These are phyloP conservation scores for Lichtheimia ramosa DNA, from an alignment of 371 early-diverging fungal species.

Conservation along the genomic window DNA sequence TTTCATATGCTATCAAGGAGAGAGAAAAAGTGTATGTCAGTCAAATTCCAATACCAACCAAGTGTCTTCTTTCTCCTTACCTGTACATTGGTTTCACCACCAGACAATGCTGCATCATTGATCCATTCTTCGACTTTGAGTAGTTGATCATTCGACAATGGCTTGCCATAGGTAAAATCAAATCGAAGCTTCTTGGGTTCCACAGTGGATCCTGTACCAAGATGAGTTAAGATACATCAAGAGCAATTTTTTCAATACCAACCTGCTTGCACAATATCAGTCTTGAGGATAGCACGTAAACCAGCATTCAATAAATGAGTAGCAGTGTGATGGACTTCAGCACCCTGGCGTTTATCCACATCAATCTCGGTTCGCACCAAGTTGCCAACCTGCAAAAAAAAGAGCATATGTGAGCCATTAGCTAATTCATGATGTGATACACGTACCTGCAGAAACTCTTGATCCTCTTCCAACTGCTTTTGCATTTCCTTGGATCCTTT, in stretches of 20 bases:
- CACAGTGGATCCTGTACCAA: slow-evolving; percentile 57
- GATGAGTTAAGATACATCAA: not conserved
- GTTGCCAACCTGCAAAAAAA: slow-evolving; percentile 24
- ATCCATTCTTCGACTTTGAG: slow-evolving; percentile 59
- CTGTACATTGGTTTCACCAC: slow-evolving; percentile 44
- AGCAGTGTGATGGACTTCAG: slow-evolving; percentile 77
- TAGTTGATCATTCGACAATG: slow-evolving; percentile 55
- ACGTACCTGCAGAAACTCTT: slow-evolving; percentile 39
- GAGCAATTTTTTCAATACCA: not conserved
- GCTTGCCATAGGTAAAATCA: slow-evolving; percentile 70
- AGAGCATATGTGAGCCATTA: too few species aligned
- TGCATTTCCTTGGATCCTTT: slow-evolving; percentile 9
- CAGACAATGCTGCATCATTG: slow-evolving; percentile 51
- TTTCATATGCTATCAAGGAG: slow-evolving; percentile 43
- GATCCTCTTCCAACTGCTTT: slow-evolving; percentile 30
- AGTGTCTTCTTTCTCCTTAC: slow-evolving; percentile 11
- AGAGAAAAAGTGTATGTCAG: not conserved
- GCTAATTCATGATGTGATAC: too few species aligned
- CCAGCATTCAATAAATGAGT: slow-evolving; percentile 78
- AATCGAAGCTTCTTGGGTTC: slow-evolving; percentile 66
- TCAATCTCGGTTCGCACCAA: slow-evolving; percentile 54
- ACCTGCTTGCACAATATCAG: slow-evolving; percentile 72
- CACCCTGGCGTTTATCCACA: slow-evolving; percentile 51
- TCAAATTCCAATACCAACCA: not conserved
- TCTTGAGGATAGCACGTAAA: slow-evolving; percentile 56